Percentiles rank a stretch among this genome's conserved stretches.
Evolutionary conservation across 345 rosid genomes (phyloP).

Genomic region (Populus tremula): DNA sequence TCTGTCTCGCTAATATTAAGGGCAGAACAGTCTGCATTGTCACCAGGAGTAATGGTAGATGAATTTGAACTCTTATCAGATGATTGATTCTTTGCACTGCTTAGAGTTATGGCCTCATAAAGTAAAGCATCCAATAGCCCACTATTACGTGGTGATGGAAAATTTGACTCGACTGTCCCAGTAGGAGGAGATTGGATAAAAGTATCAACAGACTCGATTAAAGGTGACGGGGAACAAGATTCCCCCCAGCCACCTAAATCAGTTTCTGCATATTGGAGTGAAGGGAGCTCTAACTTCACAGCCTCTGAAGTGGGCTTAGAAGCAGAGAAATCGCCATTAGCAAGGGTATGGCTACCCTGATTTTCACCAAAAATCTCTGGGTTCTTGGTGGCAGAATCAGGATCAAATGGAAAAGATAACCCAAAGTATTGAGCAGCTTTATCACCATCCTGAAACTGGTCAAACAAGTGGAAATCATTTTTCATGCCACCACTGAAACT

Average conservation of each 20-base stretch:
- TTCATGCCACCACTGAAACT: slow-evolving; percentile 42
- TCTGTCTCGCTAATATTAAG: slow-evolving; percentile 50
- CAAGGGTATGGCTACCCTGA: slow-evolving; percentile 74
- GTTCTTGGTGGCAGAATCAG: slow-evolving; percentile 45
- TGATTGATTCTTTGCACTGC: slow-evolving; percentile 61
- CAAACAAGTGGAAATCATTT: slow-evolving; percentile 48
- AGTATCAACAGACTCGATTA: slow-evolving; percentile 66
- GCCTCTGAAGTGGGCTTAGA: slow-evolving; percentile 71
- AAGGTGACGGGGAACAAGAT: slow-evolving; percentile 56
- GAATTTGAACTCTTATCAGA: slow-evolving; percentile 67
- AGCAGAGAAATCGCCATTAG: slow-evolving; percentile 84
- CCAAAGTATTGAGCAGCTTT: slow-evolving; percentile 47
- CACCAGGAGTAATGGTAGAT: slow-evolving; percentile 52
- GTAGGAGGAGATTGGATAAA: slow-evolving; percentile 80
- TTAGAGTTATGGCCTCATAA: slow-evolving; percentile 66
- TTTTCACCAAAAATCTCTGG: slow-evolving; percentile 49
- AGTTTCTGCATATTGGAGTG: slow-evolving; percentile 96
- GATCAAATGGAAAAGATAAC: slow-evolving; percentile 47
- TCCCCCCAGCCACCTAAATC: slow-evolving; percentile 73
- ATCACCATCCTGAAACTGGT: slow-evolving; percentile 47
- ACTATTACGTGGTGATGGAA: slow-evolving; percentile 67
- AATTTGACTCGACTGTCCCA: slow-evolving; percentile 46
- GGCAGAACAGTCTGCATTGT: slow-evolving; percentile 47
- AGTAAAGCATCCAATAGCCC: slow-evolving; percentile 93
- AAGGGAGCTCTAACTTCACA: slow-evolving; percentile 99